Evolutionary conservation across 1,284 basidiomycete genomes (phyloP).

Genomic region (Moniliophthora roreri): DNA sequence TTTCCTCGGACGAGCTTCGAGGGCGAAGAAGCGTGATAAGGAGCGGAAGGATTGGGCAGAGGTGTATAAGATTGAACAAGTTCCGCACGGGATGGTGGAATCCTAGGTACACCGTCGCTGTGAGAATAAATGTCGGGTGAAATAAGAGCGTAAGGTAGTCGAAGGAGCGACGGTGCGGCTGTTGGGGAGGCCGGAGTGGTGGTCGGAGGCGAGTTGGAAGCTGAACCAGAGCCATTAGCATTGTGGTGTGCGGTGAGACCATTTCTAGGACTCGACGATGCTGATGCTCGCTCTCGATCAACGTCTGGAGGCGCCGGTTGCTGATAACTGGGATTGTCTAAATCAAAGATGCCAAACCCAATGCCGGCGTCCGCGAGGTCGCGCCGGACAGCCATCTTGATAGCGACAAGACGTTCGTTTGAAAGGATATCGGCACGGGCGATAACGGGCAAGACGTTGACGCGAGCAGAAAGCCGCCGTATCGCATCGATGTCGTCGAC

Average conservation of each 20-base stretch:
- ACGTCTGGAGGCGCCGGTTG: conserved; percentile 24
- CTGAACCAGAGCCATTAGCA: no score
- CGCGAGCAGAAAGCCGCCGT: conserved; percentile 84
- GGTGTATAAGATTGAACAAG: conserved; percentile 47
- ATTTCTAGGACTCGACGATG: no score
- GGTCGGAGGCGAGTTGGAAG: neutral
- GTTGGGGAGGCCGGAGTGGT: neutral
- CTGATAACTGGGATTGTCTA: conserved; percentile 49
- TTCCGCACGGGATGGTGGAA: conserved; percentile 44
- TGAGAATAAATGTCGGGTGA: conserved; percentile 1
- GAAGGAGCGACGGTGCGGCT: conserved; percentile 18
- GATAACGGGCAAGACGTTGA: conserved; percentile 95
- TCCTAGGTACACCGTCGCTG: conserved; percentile 25
- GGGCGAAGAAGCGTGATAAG: conserved; percentile 35
- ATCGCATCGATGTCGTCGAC: conserved; percentile 88
- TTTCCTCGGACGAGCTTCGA: conserved; percentile 56
- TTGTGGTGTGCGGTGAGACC: no score
- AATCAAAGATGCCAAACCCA: conserved; percentile 82
- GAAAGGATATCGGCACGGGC: conserved; percentile 91
- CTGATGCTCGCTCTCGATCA: no score
- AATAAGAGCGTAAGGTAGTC: conserved; percentile 1
- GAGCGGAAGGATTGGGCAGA: conserved; percentile 56
- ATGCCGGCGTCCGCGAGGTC: conserved; percentile 80
- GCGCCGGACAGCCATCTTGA: conserved; percentile 74
- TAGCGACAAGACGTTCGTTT: conserved; percentile 78